Conservation (phyloP, 2,329 filamentous ascomycete genomes). For the Penicillium sp. region DNA sequence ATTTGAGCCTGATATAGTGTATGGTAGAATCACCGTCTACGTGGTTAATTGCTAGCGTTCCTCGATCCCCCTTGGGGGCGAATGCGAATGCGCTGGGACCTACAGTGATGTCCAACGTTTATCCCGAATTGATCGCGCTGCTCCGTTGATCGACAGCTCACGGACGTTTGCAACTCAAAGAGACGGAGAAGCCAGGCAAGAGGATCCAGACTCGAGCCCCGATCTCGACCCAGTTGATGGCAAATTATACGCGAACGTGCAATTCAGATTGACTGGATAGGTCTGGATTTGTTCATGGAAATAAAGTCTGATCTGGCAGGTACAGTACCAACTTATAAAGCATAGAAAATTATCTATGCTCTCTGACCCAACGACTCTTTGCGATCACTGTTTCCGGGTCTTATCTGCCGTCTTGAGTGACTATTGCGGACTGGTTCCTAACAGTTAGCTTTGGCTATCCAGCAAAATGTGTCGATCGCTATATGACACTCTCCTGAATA, state of each 20-base stretch:
- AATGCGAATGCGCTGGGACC: constrained; percentile 14
- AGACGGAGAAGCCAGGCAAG: not conserved
- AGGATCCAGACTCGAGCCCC: not conserved
- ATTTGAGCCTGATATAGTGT: constrained; percentile 21
- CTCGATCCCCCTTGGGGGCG: not conserved
- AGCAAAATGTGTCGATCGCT: not conserved
- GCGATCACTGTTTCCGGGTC: not conserved
- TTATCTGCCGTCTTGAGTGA: not conserved
- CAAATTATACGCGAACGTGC: not conserved
- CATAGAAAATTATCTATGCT: not conserved
- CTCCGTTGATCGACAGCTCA: not conserved
- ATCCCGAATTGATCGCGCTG: not conserved
- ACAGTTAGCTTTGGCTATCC: not conserved
- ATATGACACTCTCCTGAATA: not conserved
- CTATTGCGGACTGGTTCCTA: not conserved
- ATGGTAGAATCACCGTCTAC: not conserved
- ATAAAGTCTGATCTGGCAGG: not conserved
- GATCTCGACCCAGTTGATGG: not conserved
- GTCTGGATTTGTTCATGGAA: not conserved
- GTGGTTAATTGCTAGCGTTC: too few relatives aligned
- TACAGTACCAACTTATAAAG: not conserved
- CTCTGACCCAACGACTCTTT: not conserved
- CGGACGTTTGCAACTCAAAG: not conserved
- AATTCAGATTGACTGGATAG: not conserved
- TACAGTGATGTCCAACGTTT: not conserved